Evolutionary conservation across 2,329 filamentous ascomycete species (phyloP).

Genomic region (Aspergillus sojae): DNA sequence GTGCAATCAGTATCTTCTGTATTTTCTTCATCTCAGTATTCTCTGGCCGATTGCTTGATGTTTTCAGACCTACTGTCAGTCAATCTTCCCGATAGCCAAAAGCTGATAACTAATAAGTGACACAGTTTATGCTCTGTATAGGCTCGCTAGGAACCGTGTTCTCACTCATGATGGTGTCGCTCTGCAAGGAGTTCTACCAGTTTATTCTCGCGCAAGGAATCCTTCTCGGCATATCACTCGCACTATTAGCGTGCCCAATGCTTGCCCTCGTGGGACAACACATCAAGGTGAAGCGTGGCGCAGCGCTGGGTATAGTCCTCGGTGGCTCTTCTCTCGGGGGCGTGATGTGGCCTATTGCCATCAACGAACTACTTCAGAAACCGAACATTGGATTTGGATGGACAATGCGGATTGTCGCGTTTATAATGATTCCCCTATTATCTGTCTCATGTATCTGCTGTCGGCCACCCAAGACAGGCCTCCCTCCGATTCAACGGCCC

Average conservation of each 20-base stretch:
- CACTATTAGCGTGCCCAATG: constrained; percentile 32
- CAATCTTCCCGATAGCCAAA: not conserved
- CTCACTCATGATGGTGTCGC: constrained; percentile 40
- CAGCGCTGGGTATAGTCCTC: constrained; percentile 37
- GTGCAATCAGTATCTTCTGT: constrained; percentile 35
- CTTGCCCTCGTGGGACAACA: constrained; percentile 34
- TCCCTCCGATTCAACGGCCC: not conserved
- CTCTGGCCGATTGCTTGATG: constrained; percentile 35
- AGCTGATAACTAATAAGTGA: not conserved
- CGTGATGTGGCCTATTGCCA: constrained; percentile 39
- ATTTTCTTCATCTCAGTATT: constrained; percentile 32
- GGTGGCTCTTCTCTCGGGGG: constrained; percentile 39
- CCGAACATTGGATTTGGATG: constrained; percentile 33
- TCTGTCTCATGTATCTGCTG: constrained; percentile 30
- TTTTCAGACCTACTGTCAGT: constrained; percentile 33
- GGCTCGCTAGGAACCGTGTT: constrained; percentile 34
- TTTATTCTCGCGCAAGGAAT: constrained; percentile 44
- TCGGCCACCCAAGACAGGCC: constrained; percentile 9
- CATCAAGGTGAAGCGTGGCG: constrained; percentile 32
- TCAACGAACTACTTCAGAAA: constrained; percentile 32
- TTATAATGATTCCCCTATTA: constrained; percentile 44
- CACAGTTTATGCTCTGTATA: constrained; percentile 30
- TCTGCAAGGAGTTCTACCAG: constrained; percentile 41
- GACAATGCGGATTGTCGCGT: constrained; percentile 45
- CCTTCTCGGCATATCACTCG: constrained; percentile 34